Base-by-base conservation (phyloP, 2,329 filamentous ascomycete species). In the Colletotrichum phormii region DNA sequence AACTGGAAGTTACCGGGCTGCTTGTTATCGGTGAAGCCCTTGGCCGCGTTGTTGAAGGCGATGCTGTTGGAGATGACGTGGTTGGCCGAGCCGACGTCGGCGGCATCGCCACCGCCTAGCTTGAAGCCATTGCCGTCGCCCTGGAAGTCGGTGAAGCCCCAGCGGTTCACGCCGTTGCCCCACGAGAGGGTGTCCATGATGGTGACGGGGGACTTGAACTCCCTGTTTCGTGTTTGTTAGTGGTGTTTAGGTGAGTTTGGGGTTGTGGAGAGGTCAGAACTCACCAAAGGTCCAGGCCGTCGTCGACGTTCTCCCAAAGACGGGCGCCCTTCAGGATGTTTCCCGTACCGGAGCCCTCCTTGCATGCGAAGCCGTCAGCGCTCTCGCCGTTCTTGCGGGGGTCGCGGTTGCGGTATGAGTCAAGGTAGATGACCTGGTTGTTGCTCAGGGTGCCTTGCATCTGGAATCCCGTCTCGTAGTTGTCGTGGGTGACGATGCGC, bases 341-440 rank as follows among this genome's bases (percentile, higher is more conserved):
- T 9, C 86, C 86, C 24, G 81, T 81, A 3, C 86, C 86, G 1
- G 77, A 80, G 7, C 86, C 86, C 57, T 84, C 82, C 76, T 88
- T 88, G 76, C 82, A 84, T 2, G 82, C 86, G 57, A 87, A 85
- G 1, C 86, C 86, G 65, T 88, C 86, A 11, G 86, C 86, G 51
- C 82, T 85, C 77, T 88, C 86, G 15, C 86, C 86, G 57, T 88
- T 88, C 79, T 87, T 88, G 62, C 86, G 82, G 5, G 86, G 86
- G 58, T 86, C 84, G 0, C 83, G 82, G 77, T 86, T 86, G 31
- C 79, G 77, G 74, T 85, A 85, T 3, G 84, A 85, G 77, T 86
- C 84, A 0, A 86, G 79, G 67, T 84, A 83, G 7, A 84, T 73
- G 35, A 86, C 78, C n/a, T 80, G 79, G 76, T 85, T 85, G 71